Conservation (phyloP, 2,329 filamentous ascomycete species). For the Clarireedia homoeocarpa region DNA sequence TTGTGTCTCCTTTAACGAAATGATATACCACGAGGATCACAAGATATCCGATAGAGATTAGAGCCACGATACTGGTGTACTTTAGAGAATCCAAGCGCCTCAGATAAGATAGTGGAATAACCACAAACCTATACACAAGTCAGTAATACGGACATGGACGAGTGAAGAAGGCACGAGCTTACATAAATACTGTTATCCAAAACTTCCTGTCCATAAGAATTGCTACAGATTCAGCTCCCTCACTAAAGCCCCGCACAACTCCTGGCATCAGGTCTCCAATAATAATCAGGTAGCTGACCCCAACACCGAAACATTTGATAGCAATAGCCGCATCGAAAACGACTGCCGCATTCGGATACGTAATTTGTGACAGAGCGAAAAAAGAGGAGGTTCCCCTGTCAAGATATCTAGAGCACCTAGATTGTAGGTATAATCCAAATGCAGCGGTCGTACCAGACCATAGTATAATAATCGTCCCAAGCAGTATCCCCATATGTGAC, state of each 20-base stretch:
- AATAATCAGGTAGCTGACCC: slow-evolving; percentile 95
- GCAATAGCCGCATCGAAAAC: slow-evolving; percentile 94
- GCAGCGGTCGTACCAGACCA: slow-evolving; percentile 87
- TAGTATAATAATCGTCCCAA: slow-evolving; percentile 75
- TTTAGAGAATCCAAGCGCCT: slow-evolving; percentile 90
- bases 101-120: slow-evolving; percentile 91
- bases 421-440: slow-evolving; percentile 92
- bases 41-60: slow-evolving; percentile 90
- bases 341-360: slow-evolving; percentile 91
- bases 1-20: slow-evolving; percentile 69
- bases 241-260: slow-evolving; percentile 74
- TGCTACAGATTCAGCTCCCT: slow-evolving; percentile 50
- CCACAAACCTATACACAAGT: slow-evolving; percentile 55
- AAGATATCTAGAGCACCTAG: slow-evolving; percentile 85
- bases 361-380: slow-evolving; percentile 93
- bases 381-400: slow-evolving; percentile 86
- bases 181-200: slow-evolving; percentile 98
- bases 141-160: not conserved
- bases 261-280: slow-evolving; percentile 98
- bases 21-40: slow-evolving; percentile 91
- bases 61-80: slow-evolving; percentile 87
- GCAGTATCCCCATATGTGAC: slow-evolving; percentile 87
- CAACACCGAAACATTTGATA: slow-evolving; percentile 96
- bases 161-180: slow-evolving; percentile 20
- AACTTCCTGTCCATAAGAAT: slow-evolving; percentile 88